Evolutionary conservation across 2,329 filamentous ascomycete genomes (phyloP), one percentile per base, ranked within the genome.

Genomic region (Pseudocercospora crystallina): DNA sequence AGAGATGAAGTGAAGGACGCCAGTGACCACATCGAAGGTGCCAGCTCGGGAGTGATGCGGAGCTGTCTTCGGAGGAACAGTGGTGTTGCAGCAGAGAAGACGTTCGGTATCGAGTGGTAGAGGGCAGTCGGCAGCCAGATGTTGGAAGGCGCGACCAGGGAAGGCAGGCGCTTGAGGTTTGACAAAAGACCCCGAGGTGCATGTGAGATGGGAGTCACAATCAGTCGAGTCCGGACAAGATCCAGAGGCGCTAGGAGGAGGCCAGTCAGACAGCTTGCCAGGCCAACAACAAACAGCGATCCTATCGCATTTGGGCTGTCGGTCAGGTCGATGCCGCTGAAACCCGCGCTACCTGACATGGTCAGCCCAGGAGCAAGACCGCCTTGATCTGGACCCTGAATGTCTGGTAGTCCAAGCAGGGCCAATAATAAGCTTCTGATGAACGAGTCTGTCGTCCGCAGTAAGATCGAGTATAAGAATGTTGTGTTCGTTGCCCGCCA

Each of bases 401-500:
- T 76, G 61, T 99, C 94, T 1, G 92, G 91, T 11, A 97, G 81
- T 56, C 95, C 95, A 61, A 97, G 80, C 5, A 97, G 78, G 1
- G 94, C 92, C 38, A 90, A 90, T n/a, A 97, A 78, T 45, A 96
- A 80, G 63, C 90, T 94, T 62, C 90, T 83, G 8, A 91, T 88
- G 85, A 95, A 99, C 61, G 89, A 91, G 69, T 97, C 94, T 29
- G 96, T 75, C 7, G 95, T 86, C 9, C 90, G 90, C 56, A 91
- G 82, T 13, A 97, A 78, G 40, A 96, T 82, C 0, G 85, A 88
- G 72, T 97, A 96, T 43, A 97, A 78, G 65, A 97, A 99, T 1
- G 90, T 95, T 11, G 88, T 84, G 67, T 97, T 97, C 33, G 90
- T 89, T 8, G 86, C 81, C 69, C 96, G 96, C 91, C 92, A 99